Evolutionary conservation across 2,329 filamentous ascomycete genomes (phyloP), one percentile per base, ranked within the genome.

Genomic region (Cordyceps militaris): DNA sequence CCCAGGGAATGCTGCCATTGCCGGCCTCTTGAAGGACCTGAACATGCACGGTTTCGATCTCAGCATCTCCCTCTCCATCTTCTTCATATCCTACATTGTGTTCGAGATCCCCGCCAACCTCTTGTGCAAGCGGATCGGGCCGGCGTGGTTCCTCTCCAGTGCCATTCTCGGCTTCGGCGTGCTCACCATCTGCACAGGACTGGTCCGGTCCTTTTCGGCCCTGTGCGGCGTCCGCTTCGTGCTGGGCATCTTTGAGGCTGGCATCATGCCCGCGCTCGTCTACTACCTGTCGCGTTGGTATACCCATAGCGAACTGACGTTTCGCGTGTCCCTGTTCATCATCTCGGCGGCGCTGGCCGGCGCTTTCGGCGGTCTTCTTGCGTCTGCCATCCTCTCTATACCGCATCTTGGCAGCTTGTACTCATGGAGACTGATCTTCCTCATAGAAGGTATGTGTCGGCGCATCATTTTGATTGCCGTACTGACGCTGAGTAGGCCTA

Each of bases 381-480:
- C 79, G 0, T 83, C 77, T 0, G 86, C 73, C 0, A 88, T 89
- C 49, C 71, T 88, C 9, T 82, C 74, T 0, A 75, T 89, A 6
- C 70, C 78, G 24, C 67, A 73, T 48, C 79, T 87, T 56, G 85
- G 84, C 7, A 67, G 73, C 4, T 69, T 88, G 0, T 73, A 71
- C 24, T 71, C 69, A 5, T 89, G 86, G 86, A 74, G 85, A 8
- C 87, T 88, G 84, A 87, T 89, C 53, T 89, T 89, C 56, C 79
- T 78, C 4, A 82, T 89, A n/a, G 86, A 89, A 66, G 86, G 57
- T 56, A 36, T n/a, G 44, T 24, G 6, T 19, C 26, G 9, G 4
- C 3, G n/a, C 32, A n/a, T 16, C 4, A 3, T 10, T 1, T 23
- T 10, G 4, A 4, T 6, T 34, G 30, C 2, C 11, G n/a, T 16